phyloP scores from a whole-genome alignment of 345 rosid genomes.

The Hypericum perforatum region DNA sequence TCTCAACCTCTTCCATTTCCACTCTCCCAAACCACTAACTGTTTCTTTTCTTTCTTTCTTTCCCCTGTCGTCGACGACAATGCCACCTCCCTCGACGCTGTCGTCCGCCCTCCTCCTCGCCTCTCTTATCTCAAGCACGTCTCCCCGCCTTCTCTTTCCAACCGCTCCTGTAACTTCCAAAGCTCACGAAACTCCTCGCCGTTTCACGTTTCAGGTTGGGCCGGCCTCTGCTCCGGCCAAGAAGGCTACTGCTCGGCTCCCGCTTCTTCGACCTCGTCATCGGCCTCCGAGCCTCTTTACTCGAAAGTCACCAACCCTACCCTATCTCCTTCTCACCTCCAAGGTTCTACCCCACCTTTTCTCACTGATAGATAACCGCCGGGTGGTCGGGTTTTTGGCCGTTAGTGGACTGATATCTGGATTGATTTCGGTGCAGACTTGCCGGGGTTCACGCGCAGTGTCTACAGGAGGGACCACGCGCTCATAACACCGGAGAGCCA shows the following conservation, averaged over 20 bases:
- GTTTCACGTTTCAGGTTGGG: slow-evolving; percentile 29
- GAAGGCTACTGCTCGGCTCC: slow-evolving; percentile 76
- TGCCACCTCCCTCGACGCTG: neutral
- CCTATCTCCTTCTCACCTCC: slow-evolving; percentile 76
- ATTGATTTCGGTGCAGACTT: slow-evolving; percentile 44
- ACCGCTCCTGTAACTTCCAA: neutral
- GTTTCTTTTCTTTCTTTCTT: neutral
- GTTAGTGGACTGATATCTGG: slow-evolving; percentile 1
- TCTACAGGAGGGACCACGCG: slow-evolving; percentile 70
- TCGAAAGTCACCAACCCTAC: slow-evolving; percentile 88
- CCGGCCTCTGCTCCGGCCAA: slow-evolving; percentile 24
- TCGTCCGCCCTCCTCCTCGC: neutral
- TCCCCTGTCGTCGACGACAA: neutral
- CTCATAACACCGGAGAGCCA: slow-evolving; percentile 89
- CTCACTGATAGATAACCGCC: neutral
- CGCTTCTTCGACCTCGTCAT: slow-evolving; percentile 25
- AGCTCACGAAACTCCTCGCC: too few species aligned
- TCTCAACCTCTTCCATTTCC: too few species aligned
- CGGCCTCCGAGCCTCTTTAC: slow-evolving; percentile 40
- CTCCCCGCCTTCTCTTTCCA: neutral
- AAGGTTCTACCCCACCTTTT: slow-evolving; percentile 30
- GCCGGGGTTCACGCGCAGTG: slow-evolving; percentile 89
- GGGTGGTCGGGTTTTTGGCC: neutral
- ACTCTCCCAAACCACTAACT: neutral
- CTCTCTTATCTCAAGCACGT: slow-evolving; percentile 1